Conservation (phyloP, 139 green algal genomes). For the Closterium sp. region DNA sequence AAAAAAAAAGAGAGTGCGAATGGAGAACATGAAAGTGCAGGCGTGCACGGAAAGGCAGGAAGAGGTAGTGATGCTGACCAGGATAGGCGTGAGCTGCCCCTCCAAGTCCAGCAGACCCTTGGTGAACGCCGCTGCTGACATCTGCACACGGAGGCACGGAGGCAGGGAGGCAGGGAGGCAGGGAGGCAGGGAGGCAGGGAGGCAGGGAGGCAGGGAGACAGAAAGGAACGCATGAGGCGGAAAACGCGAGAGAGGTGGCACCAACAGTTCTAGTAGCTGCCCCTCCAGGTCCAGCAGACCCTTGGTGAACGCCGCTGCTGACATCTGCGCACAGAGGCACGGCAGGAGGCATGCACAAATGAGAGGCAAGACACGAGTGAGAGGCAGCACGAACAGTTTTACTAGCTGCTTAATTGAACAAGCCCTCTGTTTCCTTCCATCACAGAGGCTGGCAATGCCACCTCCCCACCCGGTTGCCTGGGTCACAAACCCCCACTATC, state of each 20-base stretch:
- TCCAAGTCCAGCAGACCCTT: constrained; percentile 94
- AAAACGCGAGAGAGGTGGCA: too few relatives aligned
- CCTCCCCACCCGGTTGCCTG: too few relatives aligned
- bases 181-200: too few relatives aligned
- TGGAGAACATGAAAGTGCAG: too few relatives aligned
- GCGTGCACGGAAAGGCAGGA: too few relatives aligned
- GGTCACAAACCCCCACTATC: too few relatives aligned
- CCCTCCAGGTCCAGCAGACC: constrained; percentile 89
- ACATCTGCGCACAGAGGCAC: neutral
- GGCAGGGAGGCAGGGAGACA: too few relatives aligned
- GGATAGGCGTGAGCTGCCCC: constrained; percentile 51
- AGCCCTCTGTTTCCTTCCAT: neutral
- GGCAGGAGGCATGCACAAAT: neutral
- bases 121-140: constrained; percentile 59
- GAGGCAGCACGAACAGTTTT: neutral
- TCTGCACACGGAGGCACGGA: constrained; percentile 19
- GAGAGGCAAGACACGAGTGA: neutral
- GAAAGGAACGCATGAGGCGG: too few relatives aligned
- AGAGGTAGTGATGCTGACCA: constrained; percentile 1
- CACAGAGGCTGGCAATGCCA: too few relatives aligned
- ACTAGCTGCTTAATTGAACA: too few relatives aligned
- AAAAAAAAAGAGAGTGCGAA: too few relatives aligned
- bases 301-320: constrained; percentile 64
- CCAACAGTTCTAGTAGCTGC: constrained; percentile 5
- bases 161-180: too few relatives aligned